phyloP scores from a whole-genome alignment of 257 asterid species.

The Voacanga thouarsii region DNA sequence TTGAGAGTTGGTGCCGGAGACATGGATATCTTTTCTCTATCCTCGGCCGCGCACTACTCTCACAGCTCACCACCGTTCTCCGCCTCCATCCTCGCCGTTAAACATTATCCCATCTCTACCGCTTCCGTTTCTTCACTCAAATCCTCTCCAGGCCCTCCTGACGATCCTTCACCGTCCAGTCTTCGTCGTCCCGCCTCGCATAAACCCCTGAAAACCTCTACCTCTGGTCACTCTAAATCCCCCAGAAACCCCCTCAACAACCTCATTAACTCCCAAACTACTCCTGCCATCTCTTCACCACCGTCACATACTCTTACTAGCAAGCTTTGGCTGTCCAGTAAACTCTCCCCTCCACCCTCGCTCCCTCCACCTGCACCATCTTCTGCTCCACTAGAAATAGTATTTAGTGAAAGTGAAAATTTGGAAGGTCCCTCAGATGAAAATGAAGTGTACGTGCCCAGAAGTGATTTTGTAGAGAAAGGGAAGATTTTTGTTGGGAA shows the following conservation, averaged over 20 bases:
- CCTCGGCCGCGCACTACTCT: slow-evolving; percentile 27
- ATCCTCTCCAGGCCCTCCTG: slow-evolving; percentile 16
- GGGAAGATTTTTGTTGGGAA: slow-evolving; percentile 94
- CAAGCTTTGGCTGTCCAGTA: slow-evolving; percentile 84
- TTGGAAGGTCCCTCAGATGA: slow-evolving; percentile 30
- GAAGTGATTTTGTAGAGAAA: slow-evolving; percentile 56
- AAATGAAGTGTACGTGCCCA: slow-evolving; percentile 21
- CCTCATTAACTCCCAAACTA: slow-evolving; percentile 32
- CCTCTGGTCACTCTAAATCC: slow-evolving; percentile 28
- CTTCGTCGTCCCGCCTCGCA: slow-evolving; percentile 60
- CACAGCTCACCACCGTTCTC: slow-evolving; percentile 25
- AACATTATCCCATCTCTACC: slow-evolving; percentile 7
- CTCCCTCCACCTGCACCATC: slow-evolving; percentile 40
- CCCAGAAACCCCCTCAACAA: slow-evolving; percentile 61
- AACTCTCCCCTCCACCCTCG: slow-evolving; percentile 58
- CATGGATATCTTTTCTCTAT: slow-evolving; percentile 24
- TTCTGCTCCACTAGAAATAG: slow-evolving; percentile 18
- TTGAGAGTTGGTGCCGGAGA: background rate
- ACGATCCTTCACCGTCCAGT: slow-evolving; percentile 11
- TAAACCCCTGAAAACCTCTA: slow-evolving; percentile 42
- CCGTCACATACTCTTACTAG: slow-evolving; percentile 44
- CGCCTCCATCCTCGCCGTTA: slow-evolving; percentile 22
- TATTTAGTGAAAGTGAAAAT: slow-evolving; percentile 19
- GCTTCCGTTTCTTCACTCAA: slow-evolving; percentile 19
- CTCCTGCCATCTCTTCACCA: slow-evolving; percentile 11